Percentiles rank a stretch among this genome's conserved stretches.
phyloP scores from a whole-genome alignment of 257 asterid species.

The Gynochthodes officinalis region DNA sequence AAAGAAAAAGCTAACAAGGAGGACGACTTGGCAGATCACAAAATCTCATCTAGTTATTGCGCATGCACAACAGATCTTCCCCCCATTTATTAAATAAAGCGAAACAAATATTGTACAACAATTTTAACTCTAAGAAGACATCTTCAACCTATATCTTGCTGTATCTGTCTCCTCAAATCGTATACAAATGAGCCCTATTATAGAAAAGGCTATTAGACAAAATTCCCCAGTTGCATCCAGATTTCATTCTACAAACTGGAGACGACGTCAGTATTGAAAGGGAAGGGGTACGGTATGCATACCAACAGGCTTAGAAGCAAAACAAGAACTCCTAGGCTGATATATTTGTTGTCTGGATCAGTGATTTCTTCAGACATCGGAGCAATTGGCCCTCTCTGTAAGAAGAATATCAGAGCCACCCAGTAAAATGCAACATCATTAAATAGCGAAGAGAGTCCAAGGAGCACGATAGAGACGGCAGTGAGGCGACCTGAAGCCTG shows the following conservation, averaged over 20 bases:
- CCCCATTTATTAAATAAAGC: not conserved
- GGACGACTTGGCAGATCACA: not conserved
- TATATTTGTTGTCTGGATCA: slow-evolving; percentile 58
- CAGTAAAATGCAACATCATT: slow-evolving; percentile 90
- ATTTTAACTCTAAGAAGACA: not conserved
- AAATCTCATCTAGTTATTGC: not conserved
- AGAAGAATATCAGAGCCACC: slow-evolving; percentile 84
- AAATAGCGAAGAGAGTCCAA: slow-evolving; percentile 71
- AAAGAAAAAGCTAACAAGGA: not conserved
- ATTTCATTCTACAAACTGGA: slow-evolving; percentile 33
- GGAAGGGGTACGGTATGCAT: slow-evolving; percentile 91
- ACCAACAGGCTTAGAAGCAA: slow-evolving; percentile 72
- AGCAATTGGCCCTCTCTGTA: slow-evolving; percentile 94
- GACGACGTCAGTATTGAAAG: slow-evolving; percentile 50
- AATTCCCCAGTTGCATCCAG: not conserved
- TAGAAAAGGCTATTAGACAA: not conserved
- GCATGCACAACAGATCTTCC: not conserved
- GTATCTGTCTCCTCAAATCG: not conserved
- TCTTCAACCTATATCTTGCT: not conserved
- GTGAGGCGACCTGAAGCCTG: slow-evolving; percentile 77
- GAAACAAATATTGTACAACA: not conserved
- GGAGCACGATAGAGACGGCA: slow-evolving; percentile 64
- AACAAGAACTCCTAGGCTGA: slow-evolving; percentile 55
- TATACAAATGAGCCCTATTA: slow-evolving; percentile 7
- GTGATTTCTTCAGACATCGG: slow-evolving; percentile 85